Conservation (phyloP, 2,329 filamentous ascomycete species). For the Rutstroemia sp. region DNA sequence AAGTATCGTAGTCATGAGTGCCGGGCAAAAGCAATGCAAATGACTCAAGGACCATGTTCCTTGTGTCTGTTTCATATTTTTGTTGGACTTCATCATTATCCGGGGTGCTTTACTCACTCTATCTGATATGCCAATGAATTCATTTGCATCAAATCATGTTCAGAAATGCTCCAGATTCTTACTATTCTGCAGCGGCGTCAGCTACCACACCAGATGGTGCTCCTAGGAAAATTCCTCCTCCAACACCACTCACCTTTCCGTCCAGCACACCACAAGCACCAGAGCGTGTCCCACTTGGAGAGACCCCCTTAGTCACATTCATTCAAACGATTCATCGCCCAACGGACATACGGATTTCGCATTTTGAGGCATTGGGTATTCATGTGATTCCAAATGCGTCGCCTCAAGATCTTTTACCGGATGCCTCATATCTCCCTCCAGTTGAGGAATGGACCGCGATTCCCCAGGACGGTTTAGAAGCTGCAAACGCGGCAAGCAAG, state of each 20-base stretch:
- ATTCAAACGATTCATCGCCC: constrained; percentile 49
- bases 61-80: background rate
- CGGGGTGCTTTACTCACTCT: too few relatives aligned
- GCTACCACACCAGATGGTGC: constrained; percentile 14
- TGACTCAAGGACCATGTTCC: background rate
- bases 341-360: constrained; percentile 38
- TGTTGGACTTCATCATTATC: background rate
- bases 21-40: background rate
- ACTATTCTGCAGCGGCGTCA: constrained; percentile 13
- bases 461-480: constrained; percentile 24
- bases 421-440: constrained; percentile 45
- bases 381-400: constrained; percentile 45
- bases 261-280: constrained; percentile 24
- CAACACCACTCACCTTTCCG: constrained; percentile 24
- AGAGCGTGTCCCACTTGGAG: constrained; percentile 13
- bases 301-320: constrained; percentile 39
- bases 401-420: constrained; percentile 45
- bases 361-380: constrained; percentile 51
- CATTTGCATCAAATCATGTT: background rate
- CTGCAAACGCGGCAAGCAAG: constrained; percentile 41
- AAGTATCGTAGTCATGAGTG: background rate
- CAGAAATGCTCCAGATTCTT: constrained; percentile 8
- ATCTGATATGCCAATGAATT: background rate
- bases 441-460: constrained; percentile 40
- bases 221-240: constrained; percentile 20